Evolutionary conservation across 495 filamentous ascomycete genomes (phyloP).

Genomic region (Jackrogersella multiformis): DNA sequence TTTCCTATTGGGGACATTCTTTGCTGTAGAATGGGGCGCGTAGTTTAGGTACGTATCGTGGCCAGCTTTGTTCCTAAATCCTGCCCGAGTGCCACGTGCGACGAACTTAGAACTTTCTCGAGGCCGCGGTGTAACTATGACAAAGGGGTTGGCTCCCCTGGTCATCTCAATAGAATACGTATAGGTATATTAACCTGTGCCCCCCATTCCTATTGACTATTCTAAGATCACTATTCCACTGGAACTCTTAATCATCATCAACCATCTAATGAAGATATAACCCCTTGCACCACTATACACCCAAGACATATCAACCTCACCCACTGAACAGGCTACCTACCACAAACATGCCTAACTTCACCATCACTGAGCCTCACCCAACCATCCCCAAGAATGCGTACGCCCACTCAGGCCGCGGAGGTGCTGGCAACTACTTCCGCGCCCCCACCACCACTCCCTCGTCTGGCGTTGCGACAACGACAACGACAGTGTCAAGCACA

Average conservation of each 20-base stretch:
- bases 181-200: constrained; percentile 35
- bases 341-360: constrained; percentile 62
- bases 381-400: constrained; percentile 69
- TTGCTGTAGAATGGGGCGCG: constrained; percentile 12
- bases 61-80: constrained; percentile 17
- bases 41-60: constrained; percentile 40
- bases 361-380: constrained; percentile 83
- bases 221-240: constrained; percentile 15
- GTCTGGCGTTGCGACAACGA: constrained; percentile 48
- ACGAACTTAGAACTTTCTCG: constrained; percentile 34
- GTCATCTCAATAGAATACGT: constrained; percentile 31
- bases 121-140: constrained; percentile 41
- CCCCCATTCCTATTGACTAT: constrained; percentile 14
- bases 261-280: constrained; percentile 1
- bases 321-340: constrained; percentile 24
- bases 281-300: background rate
- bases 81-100: constrained; percentile 27
- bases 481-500: constrained; percentile 28
- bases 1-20: constrained; percentile 30
- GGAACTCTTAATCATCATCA: constrained; percentile 14
- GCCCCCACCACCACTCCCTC: constrained; percentile 67
- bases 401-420: constrained; percentile 84
- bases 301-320: constrained; percentile 26
- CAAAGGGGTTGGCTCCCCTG: constrained; percentile 42
- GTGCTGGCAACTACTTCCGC: constrained; percentile 86